Evolutionary conservation across 148 eudicot genomes (phyloP).

Genomic region (Nyssa sinensis): DNA sequence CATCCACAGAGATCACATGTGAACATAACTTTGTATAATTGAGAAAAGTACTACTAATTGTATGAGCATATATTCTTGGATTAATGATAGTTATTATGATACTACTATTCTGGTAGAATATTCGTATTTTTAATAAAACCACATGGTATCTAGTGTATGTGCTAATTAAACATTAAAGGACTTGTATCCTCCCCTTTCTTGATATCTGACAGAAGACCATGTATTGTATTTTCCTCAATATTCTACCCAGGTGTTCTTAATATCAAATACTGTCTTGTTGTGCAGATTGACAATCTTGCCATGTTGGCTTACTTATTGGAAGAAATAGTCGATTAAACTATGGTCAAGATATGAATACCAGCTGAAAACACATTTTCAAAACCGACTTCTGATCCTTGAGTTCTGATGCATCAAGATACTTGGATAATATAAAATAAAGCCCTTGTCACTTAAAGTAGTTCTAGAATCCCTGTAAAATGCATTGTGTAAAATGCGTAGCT

Average conservation of each 20-base stretch:
- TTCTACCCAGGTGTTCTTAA: neutral
- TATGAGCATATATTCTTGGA: neutral
- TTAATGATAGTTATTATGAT: neutral
- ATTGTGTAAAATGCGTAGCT: neutral
- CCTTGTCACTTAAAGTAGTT: neutral
- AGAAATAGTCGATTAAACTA: too few relatives aligned
- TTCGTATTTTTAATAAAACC: neutral
- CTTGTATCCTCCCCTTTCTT: neutral
- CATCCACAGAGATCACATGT: neutral
- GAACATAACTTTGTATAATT: neutral
- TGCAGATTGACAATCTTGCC: neutral
- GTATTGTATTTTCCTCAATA: too few relatives aligned
- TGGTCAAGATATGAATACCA: neutral
- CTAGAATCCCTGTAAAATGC: neutral
- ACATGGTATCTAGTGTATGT: neutral
- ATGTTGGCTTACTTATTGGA: neutral
- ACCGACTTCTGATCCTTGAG: neutral
- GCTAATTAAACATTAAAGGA: neutral
- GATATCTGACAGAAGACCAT: too few relatives aligned
- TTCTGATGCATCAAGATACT: constrained; percentile 1
- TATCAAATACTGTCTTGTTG: neutral
- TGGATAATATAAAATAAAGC: neutral
- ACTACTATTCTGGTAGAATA: neutral
- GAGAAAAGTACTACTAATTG: neutral
- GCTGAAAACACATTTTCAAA: neutral